phyloP scores from a whole-genome alignment of 768 basidiomycete genomes.

The Suillus spraguei region DNA sequence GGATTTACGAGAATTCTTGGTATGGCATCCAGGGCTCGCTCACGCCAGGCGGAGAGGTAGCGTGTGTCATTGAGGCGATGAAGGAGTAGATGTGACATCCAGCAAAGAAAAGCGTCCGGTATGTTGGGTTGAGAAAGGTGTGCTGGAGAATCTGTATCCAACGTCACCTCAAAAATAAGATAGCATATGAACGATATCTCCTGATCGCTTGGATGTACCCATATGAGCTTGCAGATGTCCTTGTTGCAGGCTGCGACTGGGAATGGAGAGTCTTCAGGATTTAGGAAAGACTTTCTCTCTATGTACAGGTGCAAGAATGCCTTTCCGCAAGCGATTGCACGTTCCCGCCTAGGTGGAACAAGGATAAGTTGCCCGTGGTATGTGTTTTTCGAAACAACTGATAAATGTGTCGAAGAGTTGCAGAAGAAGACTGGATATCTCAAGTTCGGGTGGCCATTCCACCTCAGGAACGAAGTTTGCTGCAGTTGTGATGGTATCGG shows the following conservation, averaged over 20 bases:
- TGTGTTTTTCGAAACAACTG: slow-evolving; percentile 12
- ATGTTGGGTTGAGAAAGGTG: slow-evolving; percentile 5
- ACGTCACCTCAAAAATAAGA: slow-evolving; percentile 7
- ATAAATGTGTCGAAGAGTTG: slow-evolving; percentile 13
- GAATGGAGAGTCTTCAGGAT: neutral
- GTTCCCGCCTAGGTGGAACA: slow-evolving; percentile 4
- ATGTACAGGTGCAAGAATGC: slow-evolving; percentile 14
- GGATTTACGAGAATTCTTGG: slow-evolving; percentile 11
- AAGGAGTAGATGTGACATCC: slow-evolving; percentile 14
- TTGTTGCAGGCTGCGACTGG: neutral
- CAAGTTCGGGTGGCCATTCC: slow-evolving; percentile 17
- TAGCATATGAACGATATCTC: slow-evolving; percentile 13
- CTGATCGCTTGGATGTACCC: slow-evolving; percentile 12
- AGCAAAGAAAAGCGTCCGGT: slow-evolving; percentile 7
- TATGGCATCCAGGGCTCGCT: slow-evolving; percentile 8
- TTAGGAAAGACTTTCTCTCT: slow-evolving; percentile 9
- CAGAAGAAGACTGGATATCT: slow-evolving; percentile 13
- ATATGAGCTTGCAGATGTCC: slow-evolving; percentile 11
- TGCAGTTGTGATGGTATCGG: slow-evolving; percentile 15
- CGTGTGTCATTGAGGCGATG: slow-evolving; percentile 5
- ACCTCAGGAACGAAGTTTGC: slow-evolving; percentile 18
- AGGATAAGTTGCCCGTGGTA: slow-evolving; percentile 10
- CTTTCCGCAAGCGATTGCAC: slow-evolving; percentile 14
- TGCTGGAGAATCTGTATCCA: slow-evolving; percentile 8
- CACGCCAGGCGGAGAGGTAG: neutral